Evolutionary conservation across 106 monocot genomes (phyloP).

Genomic region (Apostasia ramifera): DNA sequence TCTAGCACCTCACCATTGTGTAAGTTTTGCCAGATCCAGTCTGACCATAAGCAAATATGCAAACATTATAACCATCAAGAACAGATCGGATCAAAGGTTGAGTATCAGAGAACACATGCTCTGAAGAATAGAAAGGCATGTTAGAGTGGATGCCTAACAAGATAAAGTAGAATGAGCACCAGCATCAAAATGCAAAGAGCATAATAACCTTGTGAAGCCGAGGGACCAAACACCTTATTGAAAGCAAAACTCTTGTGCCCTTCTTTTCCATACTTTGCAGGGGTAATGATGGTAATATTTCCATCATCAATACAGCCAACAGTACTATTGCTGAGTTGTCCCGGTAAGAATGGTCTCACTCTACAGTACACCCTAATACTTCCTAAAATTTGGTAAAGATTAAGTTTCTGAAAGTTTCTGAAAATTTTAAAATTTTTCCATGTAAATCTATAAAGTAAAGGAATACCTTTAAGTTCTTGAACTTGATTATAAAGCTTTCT

Average conservation of each 20-base stretch:
- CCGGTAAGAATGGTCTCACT: constrained; percentile 87
- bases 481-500: constrained; percentile 90
- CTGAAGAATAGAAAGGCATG: constrained; percentile 38
- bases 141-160: neutral
- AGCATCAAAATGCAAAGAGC: neutral
- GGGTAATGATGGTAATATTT: constrained; percentile 62
- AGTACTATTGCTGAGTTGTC: constrained; percentile 51
- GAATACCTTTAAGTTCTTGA: constrained; percentile 88
- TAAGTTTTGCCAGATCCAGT: constrained; percentile 96
- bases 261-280: constrained; percentile 86
- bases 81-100: constrained; percentile 96
- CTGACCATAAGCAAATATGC: constrained; percentile 99
- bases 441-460: neutral
- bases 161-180: neutral
- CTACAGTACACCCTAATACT: constrained; percentile 96
- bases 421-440: neutral
- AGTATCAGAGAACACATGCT: constrained; percentile 86
- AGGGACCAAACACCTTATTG: constrained; percentile 86
- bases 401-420: neutral
- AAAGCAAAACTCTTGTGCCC: constrained; percentile 68
- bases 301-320: constrained; percentile 78
- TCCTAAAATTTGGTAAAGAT: constrained; percentile 28
- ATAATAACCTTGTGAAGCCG: constrained; percentile 74
- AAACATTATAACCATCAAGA: constrained; percentile 98
- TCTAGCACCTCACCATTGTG: constrained; percentile 58